Evolutionary conservation across 169 alveolate genomes (phyloP).

Genomic region (Plasmodium coatneyi): DNA sequence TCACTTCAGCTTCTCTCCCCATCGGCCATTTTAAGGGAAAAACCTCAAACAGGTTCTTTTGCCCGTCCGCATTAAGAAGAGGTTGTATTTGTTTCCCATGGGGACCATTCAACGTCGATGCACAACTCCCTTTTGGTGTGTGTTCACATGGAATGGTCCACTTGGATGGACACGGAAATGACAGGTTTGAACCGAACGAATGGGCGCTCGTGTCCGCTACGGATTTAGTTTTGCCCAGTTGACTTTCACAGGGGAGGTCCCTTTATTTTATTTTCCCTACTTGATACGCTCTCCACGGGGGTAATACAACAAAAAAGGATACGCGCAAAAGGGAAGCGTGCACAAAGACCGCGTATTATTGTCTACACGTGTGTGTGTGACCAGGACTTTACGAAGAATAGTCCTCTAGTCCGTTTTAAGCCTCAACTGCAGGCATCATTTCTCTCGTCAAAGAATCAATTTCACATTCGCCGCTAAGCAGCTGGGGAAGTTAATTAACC

Average conservation of each 20-base stretch:
- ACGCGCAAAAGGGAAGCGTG: not conserved
- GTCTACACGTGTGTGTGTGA: not conserved
- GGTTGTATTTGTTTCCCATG: not conserved
- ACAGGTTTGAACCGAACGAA: not conserved
- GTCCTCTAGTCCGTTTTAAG: not conserved
- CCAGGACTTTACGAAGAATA: not conserved
- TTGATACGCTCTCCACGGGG: not conserved
- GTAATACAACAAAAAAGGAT: not conserved
- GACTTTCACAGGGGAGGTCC: not conserved
- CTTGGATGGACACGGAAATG: not conserved
- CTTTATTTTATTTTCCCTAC: not conserved
- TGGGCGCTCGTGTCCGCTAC: not conserved
- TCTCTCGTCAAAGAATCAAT: not conserved
- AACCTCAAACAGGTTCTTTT: not conserved
- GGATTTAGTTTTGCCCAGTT: not conserved
- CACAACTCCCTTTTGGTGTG: not conserved
- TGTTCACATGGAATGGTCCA: not conserved
- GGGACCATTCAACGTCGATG: not conserved
- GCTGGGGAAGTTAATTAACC: not conserved
- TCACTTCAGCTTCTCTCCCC: not conserved
- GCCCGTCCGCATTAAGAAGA: not conserved
- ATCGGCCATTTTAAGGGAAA: not conserved
- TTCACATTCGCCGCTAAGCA: not conserved
- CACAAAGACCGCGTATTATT: not conserved
- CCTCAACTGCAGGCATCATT: not conserved